Base-by-base conservation (phyloP, 78 protist genomes). In the Planoprotostelium fungivorum region DNA sequence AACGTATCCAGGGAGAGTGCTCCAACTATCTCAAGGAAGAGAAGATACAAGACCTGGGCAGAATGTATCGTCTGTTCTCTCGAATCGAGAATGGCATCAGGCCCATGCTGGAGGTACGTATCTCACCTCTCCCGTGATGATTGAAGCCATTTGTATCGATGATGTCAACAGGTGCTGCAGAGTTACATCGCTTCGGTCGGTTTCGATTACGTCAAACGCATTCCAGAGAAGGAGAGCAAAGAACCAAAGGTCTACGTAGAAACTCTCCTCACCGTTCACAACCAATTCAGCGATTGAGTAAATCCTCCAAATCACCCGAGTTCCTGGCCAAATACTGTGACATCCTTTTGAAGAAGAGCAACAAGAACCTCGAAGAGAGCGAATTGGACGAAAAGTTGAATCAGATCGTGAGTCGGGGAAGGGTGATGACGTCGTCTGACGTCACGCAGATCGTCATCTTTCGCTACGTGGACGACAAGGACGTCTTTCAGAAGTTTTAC, bases 401-500 rank as follows among this genome's bases (percentile, higher is more conserved):
- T 73, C 93, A 91, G 83, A 86, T 89, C 87, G 96, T 94, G 89
- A 89, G 87, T 88, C 25, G 38, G 23, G 0, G 25, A 0, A 1
- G 34, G 36, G 31, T 86, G 1, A 25, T 36, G 5, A 5, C 63
- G 16, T 36, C 16, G 29, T 16, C 5, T 39, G 83, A 34, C 83
- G 5, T 16, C 36, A 84, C 1, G 39, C 37, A 95, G 96, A 95
- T 95, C 39, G 38, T 86, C 38, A 38, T 95, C 63, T 95, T 95
- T 84, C 94, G 94, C 89, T 95, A 94, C 85, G 90, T 95, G 28
- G 97, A 95, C 38, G 97, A 95, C 83, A 95, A 95, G 89, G 97
- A 95, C 90, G 96, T 95, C 38, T 95, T 95, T 84, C 97, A 95
- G 89, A 94, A 91, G 87, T 95, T 95, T 83, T 95, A 95, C 90